Conservation (phyloP, 352 stramenopile species). For the Phytophthora foliorum region DNA sequence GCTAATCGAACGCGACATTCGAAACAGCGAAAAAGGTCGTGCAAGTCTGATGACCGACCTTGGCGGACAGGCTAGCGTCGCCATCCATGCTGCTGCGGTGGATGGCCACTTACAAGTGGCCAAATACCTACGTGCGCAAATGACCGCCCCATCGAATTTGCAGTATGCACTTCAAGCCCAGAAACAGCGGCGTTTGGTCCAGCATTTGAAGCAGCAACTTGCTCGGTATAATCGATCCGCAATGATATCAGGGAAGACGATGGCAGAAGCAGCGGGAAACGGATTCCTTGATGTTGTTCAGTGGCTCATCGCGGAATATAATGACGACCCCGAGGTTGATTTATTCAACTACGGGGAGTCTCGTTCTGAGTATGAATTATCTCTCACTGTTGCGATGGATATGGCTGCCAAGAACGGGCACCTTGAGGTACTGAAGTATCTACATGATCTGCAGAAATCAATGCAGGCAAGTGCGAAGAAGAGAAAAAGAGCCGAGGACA, state of each 20-base stretch:
- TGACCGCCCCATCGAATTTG: no score
- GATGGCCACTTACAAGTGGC: slow-evolving; percentile 6
- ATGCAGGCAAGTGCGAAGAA: no score
- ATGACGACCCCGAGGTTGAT: not conserved
- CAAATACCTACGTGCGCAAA: not conserved
- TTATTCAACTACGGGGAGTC: no score
- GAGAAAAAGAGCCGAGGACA: no score
- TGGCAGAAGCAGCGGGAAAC: not conserved
- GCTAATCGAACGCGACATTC: no score
- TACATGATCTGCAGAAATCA: not conserved
- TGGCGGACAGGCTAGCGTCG: not conserved
- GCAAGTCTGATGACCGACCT: no score
- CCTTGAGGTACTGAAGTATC: not conserved
- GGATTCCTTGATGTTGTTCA: not conserved
- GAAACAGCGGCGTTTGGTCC: no score
- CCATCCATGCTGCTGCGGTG: not conserved
- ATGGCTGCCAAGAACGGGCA: not conserved
- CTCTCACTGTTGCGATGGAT: not conserved
- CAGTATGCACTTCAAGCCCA: no score
- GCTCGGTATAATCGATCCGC: no score
- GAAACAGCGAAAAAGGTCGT: no score
- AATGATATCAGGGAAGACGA: not conserved
- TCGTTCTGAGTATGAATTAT: no score
- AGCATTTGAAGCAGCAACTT: no score
- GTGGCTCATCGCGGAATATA: not conserved